Evolutionary conservation across 2,329 filamentous ascomycete species (phyloP), one percentile per base, ranked within the genome.

Genomic region (Fusarium nelsonii): DNA sequence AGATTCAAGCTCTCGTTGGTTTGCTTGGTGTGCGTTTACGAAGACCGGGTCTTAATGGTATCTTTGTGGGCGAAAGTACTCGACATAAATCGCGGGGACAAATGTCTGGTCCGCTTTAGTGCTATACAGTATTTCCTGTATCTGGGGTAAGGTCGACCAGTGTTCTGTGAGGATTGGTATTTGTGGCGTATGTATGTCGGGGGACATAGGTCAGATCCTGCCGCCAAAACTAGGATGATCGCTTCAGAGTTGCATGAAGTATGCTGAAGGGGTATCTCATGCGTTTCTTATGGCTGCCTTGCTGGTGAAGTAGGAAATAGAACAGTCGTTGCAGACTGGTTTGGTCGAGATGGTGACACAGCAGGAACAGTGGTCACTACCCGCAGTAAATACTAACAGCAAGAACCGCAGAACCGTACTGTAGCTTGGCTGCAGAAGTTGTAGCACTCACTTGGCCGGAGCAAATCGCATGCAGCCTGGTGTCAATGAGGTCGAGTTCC

Each of bases 231-330:
- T 54, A 57, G 67, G 67, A 64, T 61, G 59, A 26, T 59, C 40
- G 51, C 58, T 61, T 58, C 57, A 64, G 54, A 61, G 65, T 32
- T 63, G 69, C 71, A 71, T 71, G 55, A 59, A 64, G 50, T 73
- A 70, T 74, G 60, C 68, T 65, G 15, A 48, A 68, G 58, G 60
- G 40, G 66, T 72, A 69, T 62, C 68, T 68, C 62, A 59, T 71
- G 68, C 55, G 65, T 54, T 57, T 57, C 55, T 68, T 58, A 54
- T 69, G 58, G 69, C 65, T 65, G 62, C 64, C 57, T 56, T 59
- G 67, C 41, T 58, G 58, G 45, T 66, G 63, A 62, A 63, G 20
- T 44, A 61, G 46, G 45, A 69, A 48, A 60, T 46, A 60, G 55
- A 59, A 59, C 28, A 60, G 48, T 41, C 28, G 58, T 55, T 64